Evolutionary conservation across 306 rosid genomes (phyloP), one percentile per base, ranked within the genome.

Genomic region (Cicer judaicum): DNA sequence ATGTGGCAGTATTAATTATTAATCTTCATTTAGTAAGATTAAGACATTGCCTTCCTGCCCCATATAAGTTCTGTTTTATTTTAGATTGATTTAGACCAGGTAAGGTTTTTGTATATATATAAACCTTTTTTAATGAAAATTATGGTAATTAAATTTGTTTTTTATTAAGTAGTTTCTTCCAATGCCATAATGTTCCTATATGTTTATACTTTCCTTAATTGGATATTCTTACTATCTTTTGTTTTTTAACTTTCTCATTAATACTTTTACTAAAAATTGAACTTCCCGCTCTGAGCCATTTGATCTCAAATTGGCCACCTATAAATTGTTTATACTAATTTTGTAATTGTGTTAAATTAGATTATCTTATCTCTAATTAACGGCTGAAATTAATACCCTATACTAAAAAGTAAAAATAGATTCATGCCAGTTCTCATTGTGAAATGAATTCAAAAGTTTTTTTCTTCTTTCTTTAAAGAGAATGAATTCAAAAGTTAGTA

Each of bases 31-130:
- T 36, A 44, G 2, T 42, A 34, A n/a, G 39, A 14, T 19, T 75
- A 5, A 18, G 44, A 44, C 73, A 50, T 40, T 75, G 73, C 47
- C 53, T 41, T 50, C 73, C 13, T 19, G 2, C 49, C 70, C 3
- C 47, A 39, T 39, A 10, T 42, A 44, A 42, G 13, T 48, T 19
- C 24, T 56, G 18, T 62, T 74, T 10, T 43, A 29, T 43, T 14
- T 5, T 67, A 43, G 68, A 24, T 67, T 34, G 42, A 42, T 68
- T 24, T 38, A 6, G 19, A 56, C 67, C 3, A 8, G 74, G 46
- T 53, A 66, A 76, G 21, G 34, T 66, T 76, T 76, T 41, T 54
- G 66, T n/a, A 39, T 5, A 2, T 54, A 55, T n/a, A 39, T 5
- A 2, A 13, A 63, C 38, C 53, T 41, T 40, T 64, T 50, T 48